Base-by-base conservation (phyloP, 768 basidiomycete genomes). In the Trametes elegans region DNA sequence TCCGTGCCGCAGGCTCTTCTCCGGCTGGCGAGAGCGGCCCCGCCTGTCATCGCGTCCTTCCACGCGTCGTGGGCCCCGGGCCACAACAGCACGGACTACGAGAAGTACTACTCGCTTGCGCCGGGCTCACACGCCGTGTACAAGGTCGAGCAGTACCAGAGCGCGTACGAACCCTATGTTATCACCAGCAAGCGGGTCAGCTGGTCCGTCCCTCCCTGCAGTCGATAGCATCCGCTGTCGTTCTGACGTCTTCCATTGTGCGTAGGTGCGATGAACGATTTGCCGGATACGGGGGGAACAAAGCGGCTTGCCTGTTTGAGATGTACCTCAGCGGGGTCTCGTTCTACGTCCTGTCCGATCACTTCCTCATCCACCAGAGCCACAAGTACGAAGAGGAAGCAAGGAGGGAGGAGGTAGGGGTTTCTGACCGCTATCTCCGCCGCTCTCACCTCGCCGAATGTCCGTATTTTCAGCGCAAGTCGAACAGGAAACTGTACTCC, bases 261-360 rank as follows among this genome's bases (percentile, higher is more conserved):
- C 21, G n/a, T 27, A 92, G 90, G 90, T 94, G 92, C 64, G 91
- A 94, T 63, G 91, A 93, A 67, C 81, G 91, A 29, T 95, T 95
- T 64, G 79, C 93, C 41, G 93, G 93, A 1, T 94, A 94, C 67
- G 93, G 93, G 4, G 90, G 85, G 2, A 95, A 95, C 75, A 95
- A 95, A 69, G 93, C 93, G 2, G 92, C 93, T 9, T 94, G 93
- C 66, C 76, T 93, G 32, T 93, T 88, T 66, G 93, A 93, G 68
- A 90, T 95, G 82, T 92, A 91, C 71, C 74, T 95, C 7, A 85
- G 90, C 11, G 93, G 93, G 3, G 80, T 93, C 34, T 84, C 84
- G 21, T 93, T 84, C 70, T 90, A 86, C 66, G 89, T 95, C 24
- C 79, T 94, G 11, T 75, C 86, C 10, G 90, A 94, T 68, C 90